A percentile compares a stretch with the other conserved stretches of the same genome.
Evolutionary conservation across 2,329 filamentous ascomycete species (phyloP).

Genomic region (Myrmaecium sp.): DNA sequence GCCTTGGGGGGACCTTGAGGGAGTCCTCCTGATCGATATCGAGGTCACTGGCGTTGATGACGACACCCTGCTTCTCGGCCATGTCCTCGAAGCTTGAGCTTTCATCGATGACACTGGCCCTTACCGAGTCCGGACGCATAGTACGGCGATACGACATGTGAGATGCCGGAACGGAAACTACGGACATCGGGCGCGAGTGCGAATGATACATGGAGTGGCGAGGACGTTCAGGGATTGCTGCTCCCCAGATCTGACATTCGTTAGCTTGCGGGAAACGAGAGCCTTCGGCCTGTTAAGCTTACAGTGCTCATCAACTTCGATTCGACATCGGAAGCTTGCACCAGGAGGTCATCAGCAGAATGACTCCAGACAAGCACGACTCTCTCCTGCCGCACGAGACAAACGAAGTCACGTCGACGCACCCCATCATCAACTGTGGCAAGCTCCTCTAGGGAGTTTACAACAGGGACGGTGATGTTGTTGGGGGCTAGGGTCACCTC

Average conservation of each 20-base stretch:
- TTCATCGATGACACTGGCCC: conserved; percentile 12
- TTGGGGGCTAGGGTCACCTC: conserved; percentile 13
- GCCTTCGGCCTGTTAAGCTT: not conserved
- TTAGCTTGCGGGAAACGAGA: not conserved
- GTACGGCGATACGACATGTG: too few relatives aligned
- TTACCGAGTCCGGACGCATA: too few relatives aligned
- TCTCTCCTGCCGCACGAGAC: conserved; percentile 25
- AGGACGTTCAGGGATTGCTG: conserved; percentile 9
- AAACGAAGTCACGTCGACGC: conserved; percentile 25
- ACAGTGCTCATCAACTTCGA: conserved; percentile 3
- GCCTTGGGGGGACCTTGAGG: conserved; percentile 9
- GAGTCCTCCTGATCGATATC: too few relatives aligned
- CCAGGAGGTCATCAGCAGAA: conserved; percentile 23
- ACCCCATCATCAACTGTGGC: not conserved
- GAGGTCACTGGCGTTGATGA: too few relatives aligned
- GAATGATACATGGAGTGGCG: too few relatives aligned
- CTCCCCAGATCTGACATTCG: conserved; percentile 8
- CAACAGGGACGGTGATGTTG: conserved; percentile 1
- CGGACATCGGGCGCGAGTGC: too few relatives aligned
- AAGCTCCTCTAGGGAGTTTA: conserved; percentile 1
- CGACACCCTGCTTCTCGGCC: conserved; percentile 12
- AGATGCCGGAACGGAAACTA: too few relatives aligned
- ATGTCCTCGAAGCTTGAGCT: conserved; percentile 12
- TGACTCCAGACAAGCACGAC: conserved; percentile 29
- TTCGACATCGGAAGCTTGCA: conserved; percentile 17